Conservation (phyloP, 2,329 filamentous ascomycete genomes). For the Colletotrichum sojae region DNA sequence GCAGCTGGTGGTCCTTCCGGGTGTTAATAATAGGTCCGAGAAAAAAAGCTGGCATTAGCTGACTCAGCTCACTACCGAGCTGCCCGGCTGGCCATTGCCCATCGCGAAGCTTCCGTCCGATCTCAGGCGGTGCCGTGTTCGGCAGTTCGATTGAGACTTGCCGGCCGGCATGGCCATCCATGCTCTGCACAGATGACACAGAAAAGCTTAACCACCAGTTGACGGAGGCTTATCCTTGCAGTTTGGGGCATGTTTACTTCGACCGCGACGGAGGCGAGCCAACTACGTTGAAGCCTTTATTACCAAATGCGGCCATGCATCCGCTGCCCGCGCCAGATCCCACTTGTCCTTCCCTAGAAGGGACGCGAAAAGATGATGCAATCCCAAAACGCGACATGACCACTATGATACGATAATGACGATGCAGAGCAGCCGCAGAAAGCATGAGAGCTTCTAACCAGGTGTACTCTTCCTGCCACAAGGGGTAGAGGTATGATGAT, state of each 20-base stretch:
- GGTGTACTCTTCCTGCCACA: too few relatives aligned
- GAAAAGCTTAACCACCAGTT: not conserved
- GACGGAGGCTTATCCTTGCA: not conserved
- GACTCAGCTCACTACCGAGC: not conserved
- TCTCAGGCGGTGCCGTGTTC: not conserved
- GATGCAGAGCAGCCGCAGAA: too few relatives aligned
- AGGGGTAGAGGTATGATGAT: too few relatives aligned
- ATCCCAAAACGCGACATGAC: too few relatives aligned
- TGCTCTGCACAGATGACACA: not conserved
- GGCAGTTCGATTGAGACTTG: conserved; percentile 1
- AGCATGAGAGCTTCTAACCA: too few relatives aligned
- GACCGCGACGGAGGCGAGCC: not conserved
- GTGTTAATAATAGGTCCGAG: too few relatives aligned
- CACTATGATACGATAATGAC: too few relatives aligned
- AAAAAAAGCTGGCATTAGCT: too few relatives aligned
- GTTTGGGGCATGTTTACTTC: not conserved
- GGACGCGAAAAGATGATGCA: too few relatives aligned
- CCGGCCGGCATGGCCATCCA: conserved; percentile 3
- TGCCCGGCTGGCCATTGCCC: not conserved
- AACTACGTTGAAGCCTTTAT: not conserved
- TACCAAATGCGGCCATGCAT: not conserved
- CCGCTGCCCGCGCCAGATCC: too few relatives aligned
- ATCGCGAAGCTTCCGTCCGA: conserved; percentile 14
- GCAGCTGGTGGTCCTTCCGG: not conserved
- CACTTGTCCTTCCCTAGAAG: too few relatives aligned